These are phyloP conservation scores for Vanrija sp. DNA, from an alignment of 1,284 basidiomycete species.

Conservation along the genomic window DNA sequence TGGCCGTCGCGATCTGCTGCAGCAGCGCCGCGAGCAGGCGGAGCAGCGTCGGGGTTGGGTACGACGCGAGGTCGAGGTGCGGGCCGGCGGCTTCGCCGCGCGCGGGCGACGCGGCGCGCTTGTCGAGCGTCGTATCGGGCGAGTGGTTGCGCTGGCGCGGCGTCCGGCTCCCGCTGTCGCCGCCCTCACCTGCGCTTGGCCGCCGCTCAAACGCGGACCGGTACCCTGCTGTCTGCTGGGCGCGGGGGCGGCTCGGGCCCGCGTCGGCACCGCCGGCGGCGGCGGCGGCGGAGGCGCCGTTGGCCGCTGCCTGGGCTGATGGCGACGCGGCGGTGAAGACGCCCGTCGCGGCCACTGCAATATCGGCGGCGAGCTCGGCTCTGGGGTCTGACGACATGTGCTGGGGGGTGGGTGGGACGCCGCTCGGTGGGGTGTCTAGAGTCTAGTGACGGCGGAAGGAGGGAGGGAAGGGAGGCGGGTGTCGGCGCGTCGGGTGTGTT, in stretches of 20 bases:
- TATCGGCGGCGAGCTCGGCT: too few relatives aligned
- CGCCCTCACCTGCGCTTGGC: neutral
- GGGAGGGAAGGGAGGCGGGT: too few relatives aligned
- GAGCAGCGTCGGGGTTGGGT: slow-evolving; percentile 64
- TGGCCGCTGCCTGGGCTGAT: too few relatives aligned
- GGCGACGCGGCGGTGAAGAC: too few relatives aligned
- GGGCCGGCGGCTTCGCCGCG: slow-evolving; percentile 18
- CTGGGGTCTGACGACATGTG: too few relatives aligned
- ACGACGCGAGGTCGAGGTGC: slow-evolving; percentile 56
- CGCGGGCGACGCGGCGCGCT: slow-evolving; percentile 4
- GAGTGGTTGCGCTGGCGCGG: slow-evolving; percentile 4
- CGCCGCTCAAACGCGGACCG: neutral
- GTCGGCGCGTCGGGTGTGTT: too few relatives aligned
- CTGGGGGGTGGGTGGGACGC: too few relatives aligned
- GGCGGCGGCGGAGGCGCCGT: too few relatives aligned
- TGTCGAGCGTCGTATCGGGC: slow-evolving; percentile 16
- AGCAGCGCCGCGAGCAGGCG: slow-evolving; percentile 83
- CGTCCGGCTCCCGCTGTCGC: neutral
- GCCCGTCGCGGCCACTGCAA: too few relatives aligned
- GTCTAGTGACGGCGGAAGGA: too few relatives aligned
- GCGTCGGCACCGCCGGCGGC: slow-evolving; percentile 1
- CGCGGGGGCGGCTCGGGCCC: slow-evolving; percentile 15
- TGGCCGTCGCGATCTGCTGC: slow-evolving; percentile 85
- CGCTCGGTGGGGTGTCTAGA: too few relatives aligned
- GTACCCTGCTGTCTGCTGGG: neutral